phyloP scores from a whole-genome alignment of 129 eudicot species.

The Saposhnikovia divaricata region DNA sequence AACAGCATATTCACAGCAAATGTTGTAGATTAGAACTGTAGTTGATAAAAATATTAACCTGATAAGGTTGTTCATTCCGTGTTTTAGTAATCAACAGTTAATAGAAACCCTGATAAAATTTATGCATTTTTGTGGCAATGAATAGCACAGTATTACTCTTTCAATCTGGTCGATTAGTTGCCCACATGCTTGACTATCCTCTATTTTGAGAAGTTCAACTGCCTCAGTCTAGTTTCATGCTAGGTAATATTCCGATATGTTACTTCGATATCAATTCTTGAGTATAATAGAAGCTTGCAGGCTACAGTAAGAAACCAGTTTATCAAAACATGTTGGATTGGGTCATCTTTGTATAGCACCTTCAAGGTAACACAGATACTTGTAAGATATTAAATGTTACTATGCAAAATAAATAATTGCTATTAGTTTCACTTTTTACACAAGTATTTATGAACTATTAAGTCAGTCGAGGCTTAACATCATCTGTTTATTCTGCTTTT shows the following conservation, averaged over 20 bases:
- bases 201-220: background rate
- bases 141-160: background rate
- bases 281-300: background rate
- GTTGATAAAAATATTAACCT: background rate
- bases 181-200: background rate
- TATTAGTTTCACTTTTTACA: background rate
- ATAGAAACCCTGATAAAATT: background rate
- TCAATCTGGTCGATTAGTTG: background rate
- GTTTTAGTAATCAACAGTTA: background rate
- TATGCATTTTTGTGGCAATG: slow-evolving; percentile 5
- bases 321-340: no score
- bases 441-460: background rate
- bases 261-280: background rate
- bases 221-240: background rate
- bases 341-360: no score
- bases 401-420: background rate
- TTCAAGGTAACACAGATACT: background rate
- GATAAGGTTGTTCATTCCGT: background rate
- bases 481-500: background rate
- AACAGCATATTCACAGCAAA: background rate
- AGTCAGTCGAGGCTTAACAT: background rate
- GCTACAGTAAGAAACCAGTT: background rate
- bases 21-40: background rate
- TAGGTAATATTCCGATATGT: background rate
- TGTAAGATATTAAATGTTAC: background rate